Evolutionary conservation across 176 grass and related monocot species (phyloP), one percentile per base, ranked within the genome.

Genomic region (Aegilops speltoides): DNA sequence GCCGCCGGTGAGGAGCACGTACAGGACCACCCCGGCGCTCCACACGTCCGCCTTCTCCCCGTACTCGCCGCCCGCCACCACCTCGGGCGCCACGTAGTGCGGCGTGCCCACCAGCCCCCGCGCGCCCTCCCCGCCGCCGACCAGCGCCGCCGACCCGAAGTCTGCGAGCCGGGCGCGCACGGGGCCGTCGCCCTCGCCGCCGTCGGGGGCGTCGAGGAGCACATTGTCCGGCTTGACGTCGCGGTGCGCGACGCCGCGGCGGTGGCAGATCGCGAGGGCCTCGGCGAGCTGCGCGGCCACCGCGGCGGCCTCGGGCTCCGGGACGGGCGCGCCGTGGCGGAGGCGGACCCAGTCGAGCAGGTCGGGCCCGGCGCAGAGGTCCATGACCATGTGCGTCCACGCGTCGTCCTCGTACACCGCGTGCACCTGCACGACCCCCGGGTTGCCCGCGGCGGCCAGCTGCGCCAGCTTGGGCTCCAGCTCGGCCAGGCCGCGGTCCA

Each of bases 161-260:
- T 98, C 96, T 4, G 88, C 84, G 14, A 98, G 90, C 36, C 93
- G 73, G 46, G 61, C 80, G 26, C 90, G 68, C 37, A 84, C 68
- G 11, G 62, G 29, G 0, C 52, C 73, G 0, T 8, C 54, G 0
- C 23, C 92, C 11, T n/a, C 54, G 36, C 6, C n/a, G 60, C 8
- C 17, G 24, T 0, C 5, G 61, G 1, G 0, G 20, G 24, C 43
- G 85, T 95, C 91, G 78, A 98, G 84, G 22, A 98, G 79, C n/a
- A 98, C 73, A 82, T 98, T 95, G 83, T 98, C 96, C 0, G 96
- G 96, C 92, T 98, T 98, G 50, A 98, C 86, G 85, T 98, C 96
- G 48, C 96, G 90, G 89, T 98, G 96, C 22, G 82, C 93, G 20
- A 98, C 85, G 16, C 91, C 89, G 15, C 83, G 86, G 56, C 83